Evolutionary conservation across 2,329 filamentous ascomycete genomes (phyloP).

Genomic region (Cladorrhinum sp.): DNA sequence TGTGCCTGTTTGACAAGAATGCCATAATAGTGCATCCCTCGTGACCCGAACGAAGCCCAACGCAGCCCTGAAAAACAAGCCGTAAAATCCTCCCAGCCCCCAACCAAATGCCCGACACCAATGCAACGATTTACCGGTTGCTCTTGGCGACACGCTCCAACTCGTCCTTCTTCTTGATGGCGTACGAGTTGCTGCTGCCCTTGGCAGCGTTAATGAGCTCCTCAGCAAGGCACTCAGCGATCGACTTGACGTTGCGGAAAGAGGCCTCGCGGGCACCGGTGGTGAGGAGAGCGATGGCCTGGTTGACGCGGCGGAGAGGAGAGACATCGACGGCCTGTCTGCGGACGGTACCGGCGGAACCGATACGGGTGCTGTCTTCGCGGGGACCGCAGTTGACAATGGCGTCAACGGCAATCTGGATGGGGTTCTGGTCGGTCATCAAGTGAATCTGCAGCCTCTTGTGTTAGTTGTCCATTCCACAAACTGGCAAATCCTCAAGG

Average conservation of each 20-base stretch:
- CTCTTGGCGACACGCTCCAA: slow-evolving; percentile 99
- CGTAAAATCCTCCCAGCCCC: slow-evolving; percentile 35
- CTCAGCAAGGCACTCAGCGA: slow-evolving; percentile 98
- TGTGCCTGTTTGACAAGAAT: slow-evolving; percentile 43
- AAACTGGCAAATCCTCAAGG: background rate
- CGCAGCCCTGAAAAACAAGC: slow-evolving; percentile 41
- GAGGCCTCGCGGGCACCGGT: slow-evolving; percentile 97
- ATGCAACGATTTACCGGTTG: slow-evolving; percentile 81
- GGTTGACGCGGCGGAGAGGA: slow-evolving; percentile 98
- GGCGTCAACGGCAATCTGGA: slow-evolving; percentile 98
- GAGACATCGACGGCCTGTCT: slow-evolving; percentile 99
- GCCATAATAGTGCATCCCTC: slow-evolving; percentile 41
- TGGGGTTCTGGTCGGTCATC: slow-evolving; percentile 99
- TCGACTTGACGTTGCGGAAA: slow-evolving; percentile 99
- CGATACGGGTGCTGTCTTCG: slow-evolving; percentile 99
- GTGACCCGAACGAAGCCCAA: slow-evolving; percentile 42
- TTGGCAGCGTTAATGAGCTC: slow-evolving; percentile 99
- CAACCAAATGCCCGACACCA: slow-evolving; percentile 25
- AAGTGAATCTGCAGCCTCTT: slow-evolving; percentile 79
- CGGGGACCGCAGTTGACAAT: slow-evolving; percentile 99
- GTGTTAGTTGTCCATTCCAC: slow-evolving; percentile 30
- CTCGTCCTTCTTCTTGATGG: slow-evolving; percentile 99
- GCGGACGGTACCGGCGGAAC: slow-evolving; percentile 98
- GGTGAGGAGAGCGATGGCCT: slow-evolving; percentile 98
- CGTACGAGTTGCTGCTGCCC: slow-evolving; percentile 99